These are phyloP conservation scores for Aquanectria penicillioides DNA, from an alignment of 2,329 filamentous ascomycete genomes.

Conservation along the genomic window DNA sequence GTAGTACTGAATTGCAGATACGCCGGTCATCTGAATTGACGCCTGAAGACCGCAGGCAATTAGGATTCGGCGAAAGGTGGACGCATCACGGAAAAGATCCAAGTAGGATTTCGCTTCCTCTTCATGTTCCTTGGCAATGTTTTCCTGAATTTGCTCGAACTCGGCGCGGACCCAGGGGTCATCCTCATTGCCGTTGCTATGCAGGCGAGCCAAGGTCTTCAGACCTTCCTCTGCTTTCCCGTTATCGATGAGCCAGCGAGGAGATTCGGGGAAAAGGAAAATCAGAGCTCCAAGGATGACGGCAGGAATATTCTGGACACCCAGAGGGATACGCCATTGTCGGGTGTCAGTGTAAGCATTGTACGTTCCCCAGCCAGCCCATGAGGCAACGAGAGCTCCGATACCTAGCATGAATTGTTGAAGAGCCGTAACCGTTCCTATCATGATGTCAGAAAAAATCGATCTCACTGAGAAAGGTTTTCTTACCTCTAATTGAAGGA, in stretches of 20 bases:
- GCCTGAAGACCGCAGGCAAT: constrained; percentile 76
- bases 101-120: constrained; percentile 74
- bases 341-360: constrained; percentile 40
- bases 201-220: constrained; percentile 72
- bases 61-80: constrained; percentile 77
- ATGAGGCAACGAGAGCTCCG: constrained; percentile 75
- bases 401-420: constrained; percentile 87
- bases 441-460: background rate
- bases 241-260: constrained; percentile 81
- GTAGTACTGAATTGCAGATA: constrained; percentile 79
- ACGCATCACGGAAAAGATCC: constrained; percentile 70
- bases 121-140: constrained; percentile 72
- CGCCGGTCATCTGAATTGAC: constrained; percentile 79
- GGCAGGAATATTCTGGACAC: constrained; percentile 76
- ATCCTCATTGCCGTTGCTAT: constrained; percentile 71
- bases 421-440: constrained; percentile 67
- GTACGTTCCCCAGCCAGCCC: constrained; percentile 69
- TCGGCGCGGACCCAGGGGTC: constrained; percentile 78
- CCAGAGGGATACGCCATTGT: constrained; percentile 57
- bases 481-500: constrained; percentile 76
- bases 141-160: constrained; percentile 73
- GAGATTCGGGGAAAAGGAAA: constrained; percentile 73
- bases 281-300: constrained; percentile 72
- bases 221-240: constrained; percentile 70
- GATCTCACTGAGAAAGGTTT: background rate